Base-by-base conservation (phyloP, 2,329 filamentous ascomycete species). In the Didymellaceae sp. region DNA sequence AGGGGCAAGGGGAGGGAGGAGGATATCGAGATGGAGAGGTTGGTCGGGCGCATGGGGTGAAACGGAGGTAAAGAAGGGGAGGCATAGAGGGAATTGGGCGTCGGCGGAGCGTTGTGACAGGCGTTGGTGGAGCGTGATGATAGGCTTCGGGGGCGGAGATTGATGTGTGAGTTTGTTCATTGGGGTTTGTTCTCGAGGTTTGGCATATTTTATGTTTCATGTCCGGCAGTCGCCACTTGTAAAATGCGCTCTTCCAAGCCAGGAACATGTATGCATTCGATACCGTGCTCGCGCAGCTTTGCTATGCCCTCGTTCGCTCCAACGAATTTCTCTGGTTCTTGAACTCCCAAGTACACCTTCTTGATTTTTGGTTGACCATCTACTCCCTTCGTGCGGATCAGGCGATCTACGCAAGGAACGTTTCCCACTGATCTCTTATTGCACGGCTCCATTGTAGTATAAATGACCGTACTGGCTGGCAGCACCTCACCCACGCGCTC, bases 371-470 rank as follows among this genome's bases (percentile, higher is more conserved):
- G 75, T 10, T 77, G 78, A 16, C 88, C 65, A 77, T 42, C 67
- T 58, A 56, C 66, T 43, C 41, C 55, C 34, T 57, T 77, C 55
- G 58, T 81, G 24, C 71, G 68, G 31, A 95, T 74, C 18, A 99
- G 89, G 44, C 93, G 80, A 62, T 96, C 85, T 6, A 90, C 88
- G 65, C 94, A 95, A 0, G 89, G 81, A 45, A 84, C 64, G 65
- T 92, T 91, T 4, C 89, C 89, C 63, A 86, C 90, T 42, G 91
- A 76, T 30, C 90, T 80, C 63, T 86, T 79, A 44, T 83, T 87
- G 69, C 90, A 95, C 1, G 90, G 90, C 72, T 94, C 94, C 80
- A 99, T 91, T 0, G 92, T 97, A 0, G 95, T 97, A 73, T 97
- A 97, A 10, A 99, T 81, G 4, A 84, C 80, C 1, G 82, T 76